These are phyloP conservation scores for Sanghuangporus weigelae DNA, from an alignment of 1,284 basidiomycete species.

Conservation along the genomic window DNA sequence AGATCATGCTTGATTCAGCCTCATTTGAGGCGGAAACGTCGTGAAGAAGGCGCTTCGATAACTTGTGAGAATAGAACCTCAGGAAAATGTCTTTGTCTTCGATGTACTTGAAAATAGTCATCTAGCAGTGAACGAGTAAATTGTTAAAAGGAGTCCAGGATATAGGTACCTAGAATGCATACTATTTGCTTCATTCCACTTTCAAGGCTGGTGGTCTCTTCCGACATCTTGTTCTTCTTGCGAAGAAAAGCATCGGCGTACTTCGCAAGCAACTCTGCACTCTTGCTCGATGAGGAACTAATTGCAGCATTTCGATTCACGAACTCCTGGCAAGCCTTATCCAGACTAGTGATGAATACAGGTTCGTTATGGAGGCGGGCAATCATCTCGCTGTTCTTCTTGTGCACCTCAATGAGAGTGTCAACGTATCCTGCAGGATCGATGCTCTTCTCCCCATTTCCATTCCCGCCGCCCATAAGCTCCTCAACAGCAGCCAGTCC, in stretches of 20 bases:
- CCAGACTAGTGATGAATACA: slow-evolving; percentile 92
- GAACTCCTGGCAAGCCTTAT: slow-evolving; percentile 95
- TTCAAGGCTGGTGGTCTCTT: slow-evolving; percentile 82
- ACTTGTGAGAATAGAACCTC: slow-evolving; percentile 96
- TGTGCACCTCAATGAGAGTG: slow-evolving; percentile 86
- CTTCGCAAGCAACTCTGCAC: slow-evolving; percentile 92
- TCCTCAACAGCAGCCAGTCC: slow-evolving; percentile 85
- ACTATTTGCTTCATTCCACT: slow-evolving; percentile 88
- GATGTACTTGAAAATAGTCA: slow-evolving; percentile 98
- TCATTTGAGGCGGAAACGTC: slow-evolving; percentile 94
- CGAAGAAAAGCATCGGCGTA: slow-evolving; percentile 88
- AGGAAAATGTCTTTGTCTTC: slow-evolving; percentile 99
- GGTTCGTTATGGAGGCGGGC: slow-evolving; percentile 90
- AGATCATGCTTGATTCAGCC: slow-evolving; percentile 97
- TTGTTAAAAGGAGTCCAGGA: neutral
- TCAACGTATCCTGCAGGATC: slow-evolving; percentile 94
- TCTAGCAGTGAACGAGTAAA: slow-evolving; percentile 42
- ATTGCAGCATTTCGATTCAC: slow-evolving; percentile 94
- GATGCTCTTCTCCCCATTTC: slow-evolving; percentile 56
- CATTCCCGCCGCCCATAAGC: slow-evolving; percentile 43
- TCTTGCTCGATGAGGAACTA: slow-evolving; percentile 78
- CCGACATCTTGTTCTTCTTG: slow-evolving; percentile 95
- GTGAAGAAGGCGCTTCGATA: slow-evolving; percentile 93
- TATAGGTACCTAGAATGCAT: slow-evolving; percentile 25
- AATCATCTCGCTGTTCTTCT: slow-evolving; percentile 90